Percentiles rank a stretch among this genome's conserved stretches.
phyloP scores from a whole-genome alignment of 768 basidiomycete genomes.

The Lyophyllum atratum region DNA sequence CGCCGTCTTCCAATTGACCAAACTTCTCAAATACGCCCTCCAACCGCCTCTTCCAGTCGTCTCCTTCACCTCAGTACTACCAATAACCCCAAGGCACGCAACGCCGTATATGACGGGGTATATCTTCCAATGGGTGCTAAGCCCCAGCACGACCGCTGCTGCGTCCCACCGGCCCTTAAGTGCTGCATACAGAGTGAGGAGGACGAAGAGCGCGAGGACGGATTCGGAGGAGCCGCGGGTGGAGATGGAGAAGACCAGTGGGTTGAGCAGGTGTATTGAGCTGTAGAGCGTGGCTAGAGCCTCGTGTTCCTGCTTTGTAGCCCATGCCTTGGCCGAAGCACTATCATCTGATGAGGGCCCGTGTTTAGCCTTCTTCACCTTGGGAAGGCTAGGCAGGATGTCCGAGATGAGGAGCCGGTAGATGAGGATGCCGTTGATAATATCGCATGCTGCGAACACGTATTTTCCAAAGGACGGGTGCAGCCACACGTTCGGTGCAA shows the following conservation, averaged over 20 bases:
- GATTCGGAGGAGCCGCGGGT: slow-evolving; percentile 97
- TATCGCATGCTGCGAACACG: slow-evolving; percentile 82
- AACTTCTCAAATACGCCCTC: slow-evolving; percentile 34
- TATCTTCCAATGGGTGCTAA: slow-evolving; percentile 95
- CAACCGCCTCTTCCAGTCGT: slow-evolving; percentile 3
- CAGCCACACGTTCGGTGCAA: slow-evolving; percentile 78
- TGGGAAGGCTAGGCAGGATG: slow-evolving; percentile 37
- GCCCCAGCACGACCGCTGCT: slow-evolving; percentile 74
- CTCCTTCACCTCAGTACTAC: slow-evolving; percentile 14
- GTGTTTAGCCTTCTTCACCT: slow-evolving; percentile 3
- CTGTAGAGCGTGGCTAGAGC: slow-evolving; percentile 56
- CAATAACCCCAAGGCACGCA: slow-evolving; percentile 65
- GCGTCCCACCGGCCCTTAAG: slow-evolving; percentile 58
- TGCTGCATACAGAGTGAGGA: slow-evolving; percentile 65
- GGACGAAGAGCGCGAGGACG: slow-evolving; percentile 77
- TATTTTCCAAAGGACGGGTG: slow-evolving; percentile 92
- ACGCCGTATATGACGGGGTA: slow-evolving; percentile 92
- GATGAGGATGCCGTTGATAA: slow-evolving; percentile 76
- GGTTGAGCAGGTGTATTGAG: slow-evolving; percentile 84
- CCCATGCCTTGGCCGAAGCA: not conserved
- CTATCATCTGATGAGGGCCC: not conserved
- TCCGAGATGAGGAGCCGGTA: slow-evolving; percentile 57
- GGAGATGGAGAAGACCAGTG: slow-evolving; percentile 93
- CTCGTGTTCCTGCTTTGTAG: not conserved
- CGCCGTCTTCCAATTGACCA: slow-evolving; percentile 54